Evolutionary conservation across 257 asterid genomes (phyloP).

Genomic region (Avicennia marina): DNA sequence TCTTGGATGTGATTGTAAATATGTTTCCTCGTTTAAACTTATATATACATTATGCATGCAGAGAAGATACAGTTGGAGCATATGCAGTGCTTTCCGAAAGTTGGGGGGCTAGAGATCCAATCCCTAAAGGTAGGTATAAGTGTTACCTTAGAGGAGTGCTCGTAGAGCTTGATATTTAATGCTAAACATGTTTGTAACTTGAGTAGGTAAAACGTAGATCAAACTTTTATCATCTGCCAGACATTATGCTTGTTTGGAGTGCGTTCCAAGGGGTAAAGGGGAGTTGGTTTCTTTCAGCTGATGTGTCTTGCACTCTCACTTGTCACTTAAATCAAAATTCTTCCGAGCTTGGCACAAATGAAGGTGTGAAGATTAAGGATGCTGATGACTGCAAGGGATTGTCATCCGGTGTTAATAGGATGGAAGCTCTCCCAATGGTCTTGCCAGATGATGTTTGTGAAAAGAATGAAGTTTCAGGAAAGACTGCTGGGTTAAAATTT

Average conservation of each 20-base stretch:
- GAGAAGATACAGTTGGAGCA: slow-evolving; percentile 53
- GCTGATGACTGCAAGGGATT: slow-evolving; percentile 17
- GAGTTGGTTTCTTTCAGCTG: slow-evolving; percentile 46
- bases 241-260: slow-evolving; percentile 44
- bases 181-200: slow-evolving; percentile 14
- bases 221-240: slow-evolving; percentile 53
- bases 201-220: slow-evolving; percentile 48
- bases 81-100: slow-evolving; percentile 38
- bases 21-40: too few species aligned
- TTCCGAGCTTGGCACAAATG: slow-evolving; percentile 14
- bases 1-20: too few species aligned
- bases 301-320: slow-evolving; percentile 25
- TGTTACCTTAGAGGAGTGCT: slow-evolving; percentile 10
- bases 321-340: slow-evolving; percentile 4
- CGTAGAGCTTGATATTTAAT: not conserved
- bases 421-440: slow-evolving; percentile 14
- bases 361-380: slow-evolving; percentile 13
- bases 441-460: slow-evolving; percentile 19
- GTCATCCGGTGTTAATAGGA: slow-evolving; percentile 19
- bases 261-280: slow-evolving; percentile 35
- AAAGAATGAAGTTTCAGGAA: slow-evolving; percentile 23
- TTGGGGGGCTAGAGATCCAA: slow-evolving; percentile 41
- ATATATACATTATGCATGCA: slow-evolving; percentile 15
- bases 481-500: slow-evolving; percentile 12
- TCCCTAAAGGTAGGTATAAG: slow-evolving; percentile 72